Percentiles rank a stretch among this genome's conserved stretches.
Conservation (phyloP, 139 green algal species). For the Diplosphaera chodatii region DNA sequence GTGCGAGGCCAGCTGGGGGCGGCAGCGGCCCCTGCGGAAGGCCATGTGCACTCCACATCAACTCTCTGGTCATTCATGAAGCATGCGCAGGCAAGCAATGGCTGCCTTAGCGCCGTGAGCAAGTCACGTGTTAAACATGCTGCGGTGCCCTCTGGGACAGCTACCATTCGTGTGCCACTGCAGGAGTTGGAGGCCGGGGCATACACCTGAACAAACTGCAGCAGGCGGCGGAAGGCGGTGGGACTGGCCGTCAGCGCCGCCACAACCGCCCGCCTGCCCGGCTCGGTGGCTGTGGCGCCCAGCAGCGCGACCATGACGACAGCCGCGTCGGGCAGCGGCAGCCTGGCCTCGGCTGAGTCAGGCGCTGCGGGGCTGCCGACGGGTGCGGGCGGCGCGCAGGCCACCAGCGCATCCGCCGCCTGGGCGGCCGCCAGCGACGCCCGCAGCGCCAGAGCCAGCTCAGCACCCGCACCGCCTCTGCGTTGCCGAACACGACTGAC, state of each 20-base stretch:
- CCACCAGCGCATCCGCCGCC: not conserved
- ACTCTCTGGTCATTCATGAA: too few species aligned
- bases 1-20: not conserved
- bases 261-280: constrained; percentile 8
- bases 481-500: too few species aligned
- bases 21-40: constrained; percentile 6
- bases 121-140: too few species aligned
- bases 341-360: too few species aligned
- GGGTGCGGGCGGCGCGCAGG: not conserved
- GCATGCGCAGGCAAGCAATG: too few species aligned
- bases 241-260: not conserved
- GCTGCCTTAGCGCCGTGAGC: too few species aligned
- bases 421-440: not conserved
- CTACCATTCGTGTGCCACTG: too few species aligned
- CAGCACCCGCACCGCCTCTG: not conserved
- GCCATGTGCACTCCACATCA: not conserved
- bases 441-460: constrained; percentile 1
- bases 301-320: not conserved
- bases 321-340: not conserved
- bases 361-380: too few species aligned
- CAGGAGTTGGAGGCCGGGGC: too few species aligned
- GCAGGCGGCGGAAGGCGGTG: constrained; percentile 6
- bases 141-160: too few species aligned
- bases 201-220: constrained; percentile 11
- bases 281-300: not conserved